Base-by-base conservation (phyloP, 345 rosid genomes). In the Lepidium africanum region DNA sequence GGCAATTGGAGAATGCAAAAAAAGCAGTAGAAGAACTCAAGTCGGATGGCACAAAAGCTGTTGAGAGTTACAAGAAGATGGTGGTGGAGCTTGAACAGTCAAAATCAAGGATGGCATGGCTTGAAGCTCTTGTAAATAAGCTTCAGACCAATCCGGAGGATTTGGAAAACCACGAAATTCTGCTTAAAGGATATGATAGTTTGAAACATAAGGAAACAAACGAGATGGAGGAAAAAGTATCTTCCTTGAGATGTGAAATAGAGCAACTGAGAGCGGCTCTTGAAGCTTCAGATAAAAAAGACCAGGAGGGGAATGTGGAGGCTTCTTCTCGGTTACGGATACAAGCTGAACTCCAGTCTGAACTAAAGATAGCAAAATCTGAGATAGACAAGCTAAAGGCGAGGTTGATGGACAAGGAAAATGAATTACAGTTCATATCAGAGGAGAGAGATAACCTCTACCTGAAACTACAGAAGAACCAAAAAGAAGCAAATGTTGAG, bases 401-500 rank as follows among this genome's bases (percentile, higher is more conserved):
- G 4, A 84, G 78, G 53, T 76, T 94, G 62, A 86, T 94, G 92
- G 95, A 89, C 38, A 94, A 91, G 78, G 99, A 94, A 79, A 81
- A 89, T 39, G 92, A 85, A 72, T 51, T 89, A 71, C 91, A 88
- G 65, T 85, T 88, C 12, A 67, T 87, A 37, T 79, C 88, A 5
- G 92, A 91, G 77, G 97, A 94, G 82, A 94, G 83, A 46, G 88
- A 88, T 54, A 85, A 70, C 39, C 58, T 79, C 5, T 81, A 54
- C 37, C 53, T 74, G 75, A 78, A 81, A 80, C 79, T 94, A 10
- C 75, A 81, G 70, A 82, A 78, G 75, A 60, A 73, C 42, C 67
- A 76, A 71, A 63, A 65, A 27, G 72, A 76, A 46, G 65, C 36
- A 23, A 63, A 76, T 49, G 53, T 70, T 5, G 76, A 69, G 41